Evolutionary conservation across 1,139 yeast species (phyloP), one percentile per base, ranked within the genome.

Genomic region (Blastobotrys buckinghamii): DNA sequence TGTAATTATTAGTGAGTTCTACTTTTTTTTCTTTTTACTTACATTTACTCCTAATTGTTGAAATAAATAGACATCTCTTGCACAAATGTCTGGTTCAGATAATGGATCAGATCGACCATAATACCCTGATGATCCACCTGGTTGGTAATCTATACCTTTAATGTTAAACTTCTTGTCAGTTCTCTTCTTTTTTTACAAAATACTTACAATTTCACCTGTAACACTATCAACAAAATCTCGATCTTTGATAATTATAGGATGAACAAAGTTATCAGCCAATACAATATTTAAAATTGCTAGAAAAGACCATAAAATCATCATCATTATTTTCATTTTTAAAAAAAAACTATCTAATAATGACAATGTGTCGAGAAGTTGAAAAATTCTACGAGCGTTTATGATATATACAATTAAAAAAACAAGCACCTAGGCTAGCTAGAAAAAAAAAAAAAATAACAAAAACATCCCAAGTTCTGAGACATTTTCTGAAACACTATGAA

Each of bases 81-180:
- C 81, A 68, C 96, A 88, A 29, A 67, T 62, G 24, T 72, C 69
- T 10, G 81, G 77, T 58, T 87, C 83, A 0, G 95, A 83, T 39
- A 90, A 72, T 0, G 95, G 96, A 60, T 89, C 96, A 13, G 63
- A 63, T 22, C 61, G 55, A 29, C 66, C 64, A 1, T 65, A 69
- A 37, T 77, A 76, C 0, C 78, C 84, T 0, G 95, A 82, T 0
- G 95, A 80, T 0, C 95, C 96, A 22, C 95, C 95, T 0, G 95
- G 95, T 63, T 87, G 96, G 62, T 88, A 88, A 62, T 87, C 96
- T 10, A 79, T 75, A 4, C 96, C 96, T 62, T 78, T 81, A 39
- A 92, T 75, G 59, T 77, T 82, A 62, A 92, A 92, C 85, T 82
- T 51, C 17, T 45, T 45, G 42, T 24, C 16, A 30, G 40, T n/a